These are phyloP conservation scores for Neonectria neomacrospora DNA, from an alignment of 2,329 filamentous ascomycete genomes.

Conservation along the genomic window DNA sequence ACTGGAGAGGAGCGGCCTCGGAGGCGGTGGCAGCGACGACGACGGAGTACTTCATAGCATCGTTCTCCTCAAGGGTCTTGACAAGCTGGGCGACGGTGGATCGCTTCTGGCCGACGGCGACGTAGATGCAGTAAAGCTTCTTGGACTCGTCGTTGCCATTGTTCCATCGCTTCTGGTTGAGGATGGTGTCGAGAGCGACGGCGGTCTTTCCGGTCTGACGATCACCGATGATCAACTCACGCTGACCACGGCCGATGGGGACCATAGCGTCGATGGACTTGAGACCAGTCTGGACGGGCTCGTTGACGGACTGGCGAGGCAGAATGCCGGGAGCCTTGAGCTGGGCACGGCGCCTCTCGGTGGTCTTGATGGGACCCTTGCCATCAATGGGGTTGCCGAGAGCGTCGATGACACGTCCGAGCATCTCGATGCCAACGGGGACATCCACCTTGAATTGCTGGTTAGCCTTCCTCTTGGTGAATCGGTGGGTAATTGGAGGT, in stretches of 20 bases:
- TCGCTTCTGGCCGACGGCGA: constrained; percentile 98
- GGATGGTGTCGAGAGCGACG: constrained; percentile 95
- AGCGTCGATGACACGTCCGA: constrained; percentile 98
- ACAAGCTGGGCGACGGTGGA: constrained; percentile 99
- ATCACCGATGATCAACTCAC: constrained; percentile 99
- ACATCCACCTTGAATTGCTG: constrained; percentile 82
- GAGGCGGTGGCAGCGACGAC: constrained; percentile 96
- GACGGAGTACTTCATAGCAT: constrained; percentile 98
- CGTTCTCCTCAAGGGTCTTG: constrained; percentile 99
- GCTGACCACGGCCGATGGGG: constrained; percentile 99
- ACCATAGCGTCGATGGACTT: constrained; percentile 99
- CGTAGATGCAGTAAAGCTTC: constrained; percentile 99
- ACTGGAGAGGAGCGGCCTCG: constrained; percentile 94
- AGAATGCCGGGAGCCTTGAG: constrained; percentile 99
- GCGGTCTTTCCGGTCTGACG: constrained; percentile 99
- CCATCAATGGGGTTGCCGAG: constrained; percentile 99
- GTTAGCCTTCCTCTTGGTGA: constrained; percentile 2
- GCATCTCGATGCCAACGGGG: constrained; percentile 89
- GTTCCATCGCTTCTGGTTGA: constrained; percentile 99
- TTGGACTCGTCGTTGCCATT: constrained; percentile 84
- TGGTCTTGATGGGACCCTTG: constrained; percentile 96
- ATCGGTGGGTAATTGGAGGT: neutral
- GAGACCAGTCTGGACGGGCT: constrained; percentile 99
- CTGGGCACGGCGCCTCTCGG: constrained; percentile 94
- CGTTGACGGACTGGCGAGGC: constrained; percentile 94